Base-by-base conservation (phyloP, 2,329 filamentous ascomycete species). In the Gremmenia infestans region DNA sequence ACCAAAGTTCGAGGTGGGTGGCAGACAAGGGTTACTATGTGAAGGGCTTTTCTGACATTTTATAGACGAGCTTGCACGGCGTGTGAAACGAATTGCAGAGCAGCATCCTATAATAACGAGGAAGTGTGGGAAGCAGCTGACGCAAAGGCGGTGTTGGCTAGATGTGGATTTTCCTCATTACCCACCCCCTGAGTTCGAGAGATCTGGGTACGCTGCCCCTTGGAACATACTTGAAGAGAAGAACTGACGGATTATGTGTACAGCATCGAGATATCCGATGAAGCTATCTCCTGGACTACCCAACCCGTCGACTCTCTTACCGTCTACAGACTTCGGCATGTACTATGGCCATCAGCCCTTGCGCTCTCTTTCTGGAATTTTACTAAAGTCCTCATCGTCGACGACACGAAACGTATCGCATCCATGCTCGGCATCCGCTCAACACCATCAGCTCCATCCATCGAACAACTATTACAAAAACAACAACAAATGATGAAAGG, bases 131-230 rank as follows among this genome's bases (percentile, higher is more conserved):
- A 73, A 73, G 25, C 70, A 75, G 0, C 74, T 82, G 49, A 73
- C 72, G 39, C 58, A 85, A 32, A 74, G 73, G 36, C 77, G 77
- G 54, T 75, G 57, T 36, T 87, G 83, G 84, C 73, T 88, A 28
- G 78, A 86, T 42, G 73, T 86, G 25, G 76, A 83, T 50, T 87
- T 81, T 60, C 85, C 85, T 0, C 70, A 72, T 45, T 72, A 72
- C 37, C 81, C 84, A 43, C 83, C 85, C 1, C 83, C 85, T 5
- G 77, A 76, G 53, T 85, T 81, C 55, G 74, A 78, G 57, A 77
- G 81, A 56, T 78, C 78, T 49, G 85, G 83, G 85, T 87, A 78
- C 62, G 75, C 65, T 60, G 54, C 51, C 17, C 22, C 14, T n/a
- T 23, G n/a, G 48, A 3, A 6, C 37, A 2, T 7, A 3, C 5